Conservation (phyloP, 345 rosid species). For the Eucalyptus caleyi region DNA sequence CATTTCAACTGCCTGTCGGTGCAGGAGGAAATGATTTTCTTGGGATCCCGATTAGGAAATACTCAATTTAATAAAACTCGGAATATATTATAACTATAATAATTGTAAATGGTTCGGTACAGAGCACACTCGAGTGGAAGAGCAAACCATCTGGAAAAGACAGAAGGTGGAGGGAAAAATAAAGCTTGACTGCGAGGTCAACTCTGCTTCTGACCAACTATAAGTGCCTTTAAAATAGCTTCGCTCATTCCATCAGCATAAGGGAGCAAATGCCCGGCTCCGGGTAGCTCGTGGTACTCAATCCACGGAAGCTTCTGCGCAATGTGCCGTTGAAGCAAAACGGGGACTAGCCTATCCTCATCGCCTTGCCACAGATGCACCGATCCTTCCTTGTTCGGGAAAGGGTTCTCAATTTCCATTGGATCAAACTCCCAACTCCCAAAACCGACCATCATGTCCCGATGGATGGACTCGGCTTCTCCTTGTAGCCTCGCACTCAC, state of each 20-base stretch:
- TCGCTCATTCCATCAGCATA: constrained; percentile 36
- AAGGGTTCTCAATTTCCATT: constrained; percentile 44
- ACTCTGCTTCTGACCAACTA: constrained; percentile 6
- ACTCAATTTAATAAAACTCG: neutral
- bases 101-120: neutral
- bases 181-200: neutral
- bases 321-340: constrained; percentile 29
- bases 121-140: neutral
- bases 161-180: neutral
- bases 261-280: constrained; percentile 41
- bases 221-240: constrained; percentile 24
- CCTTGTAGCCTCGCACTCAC: constrained; percentile 34
- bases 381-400: constrained; percentile 34
- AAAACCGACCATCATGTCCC: constrained; percentile 52
- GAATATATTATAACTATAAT: neutral
- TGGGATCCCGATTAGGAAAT: neutral
- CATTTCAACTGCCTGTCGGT: neutral
- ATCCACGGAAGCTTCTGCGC: constrained; percentile 39
- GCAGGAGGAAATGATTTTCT: neutral
- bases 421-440: constrained; percentile 82
- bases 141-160: neutral
- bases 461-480: constrained; percentile 37
- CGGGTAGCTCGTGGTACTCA: constrained; percentile 40
- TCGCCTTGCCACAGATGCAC: constrained; percentile 79
- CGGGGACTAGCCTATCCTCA: constrained; percentile 47